phyloP scores from a whole-genome alignment of 768 basidiomycete species.

The Tulasnella sp. region DNA sequence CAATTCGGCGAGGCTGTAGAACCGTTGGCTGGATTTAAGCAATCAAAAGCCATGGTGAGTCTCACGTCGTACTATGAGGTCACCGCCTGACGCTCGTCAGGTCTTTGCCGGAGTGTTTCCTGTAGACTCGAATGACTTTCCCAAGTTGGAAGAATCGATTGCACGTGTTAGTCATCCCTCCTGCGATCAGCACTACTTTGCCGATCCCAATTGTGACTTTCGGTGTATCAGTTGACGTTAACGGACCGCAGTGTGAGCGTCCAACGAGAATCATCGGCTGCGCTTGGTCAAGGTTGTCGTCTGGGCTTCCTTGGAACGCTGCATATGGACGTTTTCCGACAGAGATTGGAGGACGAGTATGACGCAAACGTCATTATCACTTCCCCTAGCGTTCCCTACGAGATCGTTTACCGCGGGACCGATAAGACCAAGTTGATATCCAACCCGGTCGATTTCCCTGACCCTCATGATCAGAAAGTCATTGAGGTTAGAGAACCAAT shows the following conservation, averaged over 20 bases:
- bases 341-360: conserved; percentile 93
- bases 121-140: conserved; percentile 78
- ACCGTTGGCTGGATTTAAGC: conserved; percentile 82
- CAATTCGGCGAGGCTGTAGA: conserved; percentile 59
- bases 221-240: conserved; percentile 48
- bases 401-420: conserved; percentile 52
- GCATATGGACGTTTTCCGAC: conserved; percentile 94
- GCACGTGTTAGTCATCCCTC: conserved; percentile 47
- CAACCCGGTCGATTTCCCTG: conserved; percentile 94
- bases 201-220: too few species aligned
- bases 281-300: conserved; percentile 88
- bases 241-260: conserved; percentile 83
- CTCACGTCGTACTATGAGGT: neutral
- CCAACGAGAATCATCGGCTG: conserved; percentile 84
- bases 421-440: conserved; percentile 58
- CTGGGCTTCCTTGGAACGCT: conserved; percentile 91
- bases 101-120: conserved; percentile 95
- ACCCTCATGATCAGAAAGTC: conserved; percentile 55
- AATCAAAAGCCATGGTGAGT: conserved; percentile 82
- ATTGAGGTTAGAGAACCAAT: conserved; percentile 81
- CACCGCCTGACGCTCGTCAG: conserved; percentile 29
- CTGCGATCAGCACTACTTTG: too few species aligned
- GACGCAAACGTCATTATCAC: conserved; percentile 91
- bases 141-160: conserved; percentile 91
- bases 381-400: conserved; percentile 86